Evolutionary conservation across 805 yeast species (phyloP).

Genomic region (Myxozyma melibiosi): DNA sequence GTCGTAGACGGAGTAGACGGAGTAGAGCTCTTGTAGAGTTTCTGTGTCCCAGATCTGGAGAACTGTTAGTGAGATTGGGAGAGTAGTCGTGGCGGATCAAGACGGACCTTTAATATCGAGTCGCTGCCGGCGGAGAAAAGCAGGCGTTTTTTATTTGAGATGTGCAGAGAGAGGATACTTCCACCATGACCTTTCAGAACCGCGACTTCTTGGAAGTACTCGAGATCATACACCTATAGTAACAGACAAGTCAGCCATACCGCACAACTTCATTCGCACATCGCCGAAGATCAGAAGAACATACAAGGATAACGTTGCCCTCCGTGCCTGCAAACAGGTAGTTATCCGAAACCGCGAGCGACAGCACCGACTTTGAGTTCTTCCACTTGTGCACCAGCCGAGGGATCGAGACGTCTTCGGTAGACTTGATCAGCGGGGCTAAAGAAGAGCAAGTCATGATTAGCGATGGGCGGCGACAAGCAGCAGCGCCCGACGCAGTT

Average conservation of each 20-base stretch:
- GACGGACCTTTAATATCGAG: slow-evolving; percentile 66
- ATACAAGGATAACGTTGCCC: slow-evolving; percentile 70
- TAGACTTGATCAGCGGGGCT: slow-evolving; percentile 8
- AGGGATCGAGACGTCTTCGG: neutral
- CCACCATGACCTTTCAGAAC: slow-evolving; percentile 66
- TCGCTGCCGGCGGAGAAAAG: slow-evolving; percentile 89
- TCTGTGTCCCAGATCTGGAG: slow-evolving; percentile 64
- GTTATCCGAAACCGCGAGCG: slow-evolving; percentile 45
- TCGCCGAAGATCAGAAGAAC: neutral
- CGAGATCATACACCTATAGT: slow-evolving; percentile 52
- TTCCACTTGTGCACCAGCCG: slow-evolving; percentile 72
- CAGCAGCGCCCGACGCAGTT: neutral
- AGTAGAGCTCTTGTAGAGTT: slow-evolving; percentile 51
- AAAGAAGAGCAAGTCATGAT: neutral
- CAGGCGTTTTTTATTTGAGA: slow-evolving; percentile 51
- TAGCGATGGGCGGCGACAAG: neutral
- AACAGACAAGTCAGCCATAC: too few species aligned
- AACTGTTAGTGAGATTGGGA: neutral
- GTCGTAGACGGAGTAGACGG: slow-evolving; percentile 81
- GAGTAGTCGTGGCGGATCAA: neutral
- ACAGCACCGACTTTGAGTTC: slow-evolving; percentile 68
- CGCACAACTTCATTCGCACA: neutral
- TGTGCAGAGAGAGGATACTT: slow-evolving; percentile 66
- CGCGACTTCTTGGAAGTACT: slow-evolving; percentile 59
- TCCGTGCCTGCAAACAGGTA: slow-evolving; percentile 85